These are phyloP conservation scores for Fusarium fujikuroi DNA, from an alignment of 2,329 filamentous ascomycete genomes.

Conservation along the genomic window DNA sequence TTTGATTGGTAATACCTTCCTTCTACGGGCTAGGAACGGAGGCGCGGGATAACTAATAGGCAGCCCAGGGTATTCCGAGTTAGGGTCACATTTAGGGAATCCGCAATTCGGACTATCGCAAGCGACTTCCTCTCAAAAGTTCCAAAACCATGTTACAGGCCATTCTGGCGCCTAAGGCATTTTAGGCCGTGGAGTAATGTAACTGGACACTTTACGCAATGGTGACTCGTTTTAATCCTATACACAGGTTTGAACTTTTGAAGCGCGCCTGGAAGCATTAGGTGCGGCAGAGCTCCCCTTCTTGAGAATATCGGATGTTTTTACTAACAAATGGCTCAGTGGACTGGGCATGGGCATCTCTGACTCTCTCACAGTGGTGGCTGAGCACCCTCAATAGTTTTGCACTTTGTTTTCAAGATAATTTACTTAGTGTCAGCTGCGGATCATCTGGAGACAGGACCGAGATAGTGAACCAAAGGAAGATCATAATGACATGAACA, in stretches of 20 bases:
- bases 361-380: background rate
- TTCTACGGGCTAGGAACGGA: background rate
- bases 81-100: background rate
- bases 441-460: constrained; percentile 31
- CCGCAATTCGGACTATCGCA: rapidly evolving
- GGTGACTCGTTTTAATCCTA: rapidly evolving
- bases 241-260: background rate
- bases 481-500: constrained; percentile 29
- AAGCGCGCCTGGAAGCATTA: too few species aligned
- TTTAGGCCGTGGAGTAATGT: rapidly evolving
- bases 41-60: background rate
- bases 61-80: background rate
- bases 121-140: background rate
- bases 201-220: background rate
- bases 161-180: background rate
- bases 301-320: too few species aligned
- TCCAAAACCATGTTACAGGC: background rate
- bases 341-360: background rate
- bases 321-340: background rate
- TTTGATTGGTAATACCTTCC: background rate
- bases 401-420: background rate
- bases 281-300: background rate
- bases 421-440: rapidly evolving
- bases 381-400: background rate
- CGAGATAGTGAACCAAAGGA: constrained; percentile 35